A percentile compares a stretch with the other conserved stretches of the same genome.
Conservation (phyloP, 495 filamentous ascomycete genomes). For the Penicillium silybi region DNA sequence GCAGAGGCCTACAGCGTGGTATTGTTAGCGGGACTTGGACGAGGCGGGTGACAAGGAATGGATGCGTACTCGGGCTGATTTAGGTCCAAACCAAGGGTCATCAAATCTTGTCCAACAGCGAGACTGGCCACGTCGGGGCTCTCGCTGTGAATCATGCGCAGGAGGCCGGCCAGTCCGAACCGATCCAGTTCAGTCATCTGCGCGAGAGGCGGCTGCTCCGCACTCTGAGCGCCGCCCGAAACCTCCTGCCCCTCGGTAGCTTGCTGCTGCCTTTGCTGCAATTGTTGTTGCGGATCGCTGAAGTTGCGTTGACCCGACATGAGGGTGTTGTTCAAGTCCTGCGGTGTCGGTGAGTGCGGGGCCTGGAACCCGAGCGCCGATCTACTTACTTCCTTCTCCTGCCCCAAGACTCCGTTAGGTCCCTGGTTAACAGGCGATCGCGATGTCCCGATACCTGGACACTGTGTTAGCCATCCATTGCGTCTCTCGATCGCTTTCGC, state of each 20-base stretch:
- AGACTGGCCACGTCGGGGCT: slow-evolving; percentile 72
- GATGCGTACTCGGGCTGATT: slow-evolving; percentile 68
- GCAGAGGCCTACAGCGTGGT: slow-evolving; percentile 47
- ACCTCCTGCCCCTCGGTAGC: slow-evolving; percentile 37
- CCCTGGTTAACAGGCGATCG: slow-evolving; percentile 41
- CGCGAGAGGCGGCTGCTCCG: slow-evolving; percentile 56
- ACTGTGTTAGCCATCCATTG: slow-evolving; percentile 12
- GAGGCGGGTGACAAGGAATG: neutral
- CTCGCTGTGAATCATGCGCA: slow-evolving; percentile 73
- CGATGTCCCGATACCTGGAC: slow-evolving; percentile 36
- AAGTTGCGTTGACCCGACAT: slow-evolving; percentile 34
- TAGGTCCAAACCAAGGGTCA: slow-evolving; percentile 71
- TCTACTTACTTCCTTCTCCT: slow-evolving; percentile 42
- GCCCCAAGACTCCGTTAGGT: slow-evolving; percentile 37
- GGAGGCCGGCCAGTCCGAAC: slow-evolving; percentile 75
- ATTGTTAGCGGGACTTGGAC: slow-evolving; percentile 16
- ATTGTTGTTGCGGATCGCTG: slow-evolving; percentile 32
- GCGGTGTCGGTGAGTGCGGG: slow-evolving; percentile 17
- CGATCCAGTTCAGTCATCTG: slow-evolving; percentile 78
- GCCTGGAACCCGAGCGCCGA: slow-evolving; percentile 10
- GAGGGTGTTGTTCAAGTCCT: slow-evolving; percentile 34
- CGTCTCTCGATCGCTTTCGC: neutral
- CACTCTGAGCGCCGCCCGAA: slow-evolving; percentile 32
- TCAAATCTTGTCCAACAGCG: slow-evolving; percentile 75
- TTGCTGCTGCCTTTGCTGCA: slow-evolving; percentile 38